Evolutionary conservation across 768 basidiomycete species (phyloP).

Genomic region (Trametes maxima): DNA sequence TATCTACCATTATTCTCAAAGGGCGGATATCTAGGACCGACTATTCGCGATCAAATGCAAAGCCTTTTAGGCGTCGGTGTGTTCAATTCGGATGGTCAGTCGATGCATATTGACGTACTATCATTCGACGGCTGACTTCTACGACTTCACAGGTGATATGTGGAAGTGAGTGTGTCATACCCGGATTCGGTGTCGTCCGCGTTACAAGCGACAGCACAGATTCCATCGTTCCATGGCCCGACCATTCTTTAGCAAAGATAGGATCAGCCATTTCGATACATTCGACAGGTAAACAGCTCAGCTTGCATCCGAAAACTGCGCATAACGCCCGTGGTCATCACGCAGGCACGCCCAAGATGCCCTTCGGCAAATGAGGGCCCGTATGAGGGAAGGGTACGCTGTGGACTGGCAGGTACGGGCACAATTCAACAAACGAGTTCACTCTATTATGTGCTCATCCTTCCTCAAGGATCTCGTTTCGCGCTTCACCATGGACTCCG

Average conservation of each 20-base stretch:
- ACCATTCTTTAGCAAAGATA: constrained; percentile 44
- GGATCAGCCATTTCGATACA: constrained; percentile 44
- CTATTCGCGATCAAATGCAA: constrained; percentile 34
- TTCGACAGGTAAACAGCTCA: constrained; percentile 35
- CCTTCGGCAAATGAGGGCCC: constrained; percentile 36
- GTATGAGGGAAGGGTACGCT: constrained; percentile 39
- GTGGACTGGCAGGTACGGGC: constrained; percentile 44
- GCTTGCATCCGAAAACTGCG: no score
- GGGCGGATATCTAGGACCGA: constrained; percentile 3
- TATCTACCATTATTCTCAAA: not conserved
- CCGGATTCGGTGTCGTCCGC: no score
- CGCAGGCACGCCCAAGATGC: constrained; percentile 36
- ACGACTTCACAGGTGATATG: constrained; percentile 24
- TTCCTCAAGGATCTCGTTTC: constrained; percentile 38
- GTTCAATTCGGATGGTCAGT: constrained; percentile 42
- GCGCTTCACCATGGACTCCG: constrained; percentile 27
- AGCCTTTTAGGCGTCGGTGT: constrained; percentile 39
- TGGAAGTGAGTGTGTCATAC: constrained; percentile 38
- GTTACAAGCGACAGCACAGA: constrained; percentile 21
- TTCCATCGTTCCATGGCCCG: constrained; percentile 47
- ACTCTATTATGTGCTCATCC: no score
- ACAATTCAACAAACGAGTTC: not conserved
- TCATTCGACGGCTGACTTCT: not conserved
- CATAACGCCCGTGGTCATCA: not conserved
- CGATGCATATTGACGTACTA: not conserved